Conservation (phyloP, 2,329 filamentous ascomycete species). For the Fusarium paranaense region DNA sequence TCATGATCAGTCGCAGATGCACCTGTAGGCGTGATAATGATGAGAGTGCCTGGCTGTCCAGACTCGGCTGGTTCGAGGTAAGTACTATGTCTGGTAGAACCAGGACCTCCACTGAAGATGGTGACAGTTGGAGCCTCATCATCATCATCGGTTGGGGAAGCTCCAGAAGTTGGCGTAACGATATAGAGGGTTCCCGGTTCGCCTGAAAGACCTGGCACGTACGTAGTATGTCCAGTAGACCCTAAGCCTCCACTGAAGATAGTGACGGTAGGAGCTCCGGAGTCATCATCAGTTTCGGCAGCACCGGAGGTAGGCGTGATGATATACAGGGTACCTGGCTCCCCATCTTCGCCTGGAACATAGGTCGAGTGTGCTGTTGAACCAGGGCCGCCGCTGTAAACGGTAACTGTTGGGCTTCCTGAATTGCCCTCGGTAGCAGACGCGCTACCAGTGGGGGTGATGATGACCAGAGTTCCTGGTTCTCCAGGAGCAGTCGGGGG, state of each 20-base stretch:
- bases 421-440: not conserved
- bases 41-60: slow-evolving; percentile 5
- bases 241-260: slow-evolving; percentile 14
- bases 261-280: not conserved
- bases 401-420: not conserved
- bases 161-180: slow-evolving; percentile 2
- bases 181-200: slow-evolving; percentile 6
- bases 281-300: not conserved
- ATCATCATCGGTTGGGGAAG: not conserved
- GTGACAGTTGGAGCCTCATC: not conserved
- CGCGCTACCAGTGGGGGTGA: not conserved
- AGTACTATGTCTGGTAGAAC: not conserved
- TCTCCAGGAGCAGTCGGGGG: slow-evolving; percentile 7
- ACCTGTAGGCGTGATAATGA: slow-evolving; percentile 7
- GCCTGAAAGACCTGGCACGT: not conserved
- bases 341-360: not conserved
- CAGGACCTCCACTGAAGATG: not conserved
- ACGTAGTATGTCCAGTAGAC: not conserved
- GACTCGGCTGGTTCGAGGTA: slow-evolving; percentile 10
- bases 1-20: not conserved
- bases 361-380: not conserved
- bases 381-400: not conserved
- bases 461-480: slow-evolving; percentile 11
- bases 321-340: not conserved
- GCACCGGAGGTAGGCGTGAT: not conserved